phyloP scores from a whole-genome alignment of 441 rosid genomes.

The Erodium chrysanthum region DNA sequence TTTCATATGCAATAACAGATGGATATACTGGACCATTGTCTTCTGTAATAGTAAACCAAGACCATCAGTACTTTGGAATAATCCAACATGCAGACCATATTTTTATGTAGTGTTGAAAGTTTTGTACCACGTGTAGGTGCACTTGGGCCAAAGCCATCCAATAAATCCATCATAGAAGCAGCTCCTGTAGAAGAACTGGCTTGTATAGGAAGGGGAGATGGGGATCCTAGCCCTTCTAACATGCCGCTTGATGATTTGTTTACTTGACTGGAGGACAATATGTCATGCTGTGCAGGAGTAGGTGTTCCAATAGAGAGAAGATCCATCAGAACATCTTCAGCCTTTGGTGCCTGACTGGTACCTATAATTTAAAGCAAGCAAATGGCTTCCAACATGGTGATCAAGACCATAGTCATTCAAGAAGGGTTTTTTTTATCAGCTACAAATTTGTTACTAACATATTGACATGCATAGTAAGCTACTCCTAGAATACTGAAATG shows the following conservation, averaged over 20 bases:
- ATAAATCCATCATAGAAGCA: conserved; percentile 61
- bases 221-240: conserved; percentile 41
- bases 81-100: conserved; percentile 3
- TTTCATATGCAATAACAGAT: conserved; percentile 69
- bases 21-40: conserved; percentile 73
- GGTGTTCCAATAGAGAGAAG: conserved; percentile 73
- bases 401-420: not conserved
- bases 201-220: conserved; percentile 28
- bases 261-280: conserved; percentile 41
- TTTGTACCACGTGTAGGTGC: conserved; percentile 51
- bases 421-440: too few relatives aligned
- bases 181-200: conserved; percentile 37
- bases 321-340: conserved; percentile 73
- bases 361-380: conserved; percentile 29
- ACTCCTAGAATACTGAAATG: too few relatives aligned
- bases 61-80: conserved; percentile 13
- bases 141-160: conserved; percentile 67
- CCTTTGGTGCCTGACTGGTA: conserved; percentile 49
- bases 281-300: conserved; percentile 42
- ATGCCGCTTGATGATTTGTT: conserved; percentile 29
- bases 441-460: too few relatives aligned
- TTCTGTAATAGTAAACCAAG: conserved; percentile 36
- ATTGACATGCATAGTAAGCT: too few relatives aligned
- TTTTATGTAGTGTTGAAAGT: conserved; percentile 11
- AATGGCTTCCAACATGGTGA: not conserved